These are phyloP conservation scores for Adiantum capillusveneris DNA, from an alignment of 75 land plant species.

Conservation along the genomic window DNA sequence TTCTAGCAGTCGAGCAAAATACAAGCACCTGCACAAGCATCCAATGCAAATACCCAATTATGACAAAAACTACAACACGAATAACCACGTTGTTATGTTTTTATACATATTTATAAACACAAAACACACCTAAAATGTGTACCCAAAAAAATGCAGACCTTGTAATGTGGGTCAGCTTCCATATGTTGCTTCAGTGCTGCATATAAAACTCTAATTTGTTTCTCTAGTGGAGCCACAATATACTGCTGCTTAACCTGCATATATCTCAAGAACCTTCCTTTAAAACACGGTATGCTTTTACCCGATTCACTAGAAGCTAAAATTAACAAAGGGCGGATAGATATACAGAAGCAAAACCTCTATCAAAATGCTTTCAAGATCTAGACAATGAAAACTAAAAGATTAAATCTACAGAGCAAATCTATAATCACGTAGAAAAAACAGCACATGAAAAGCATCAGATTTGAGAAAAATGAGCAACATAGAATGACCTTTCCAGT, in stretches of 20 bases:
- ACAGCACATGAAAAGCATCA: too few species aligned
- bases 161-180: slow-evolving; percentile 69
- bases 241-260: slow-evolving; percentile 24
- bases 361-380: too few species aligned
- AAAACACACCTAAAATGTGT: background rate
- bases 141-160: slow-evolving; percentile 48
- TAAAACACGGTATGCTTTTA: too few species aligned
- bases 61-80: background rate
- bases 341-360: too few species aligned
- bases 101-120: background rate
- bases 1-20: slow-evolving; percentile 95
- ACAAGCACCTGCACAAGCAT: slow-evolving; percentile 65
- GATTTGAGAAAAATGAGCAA: too few species aligned
- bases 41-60: background rate
- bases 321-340: too few species aligned
- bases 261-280: too few species aligned
- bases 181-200: slow-evolving; percentile 65
- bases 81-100: background rate
- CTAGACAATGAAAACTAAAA: too few species aligned
- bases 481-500: too few species aligned
- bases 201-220: slow-evolving; percentile 38
- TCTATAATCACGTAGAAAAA: too few species aligned
- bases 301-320: too few species aligned
- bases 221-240: slow-evolving; percentile 9
- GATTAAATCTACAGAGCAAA: too few species aligned